Base-by-base conservation (phyloP, 495 filamentous ascomycete species). In the Apiosordaria backusii region DNA sequence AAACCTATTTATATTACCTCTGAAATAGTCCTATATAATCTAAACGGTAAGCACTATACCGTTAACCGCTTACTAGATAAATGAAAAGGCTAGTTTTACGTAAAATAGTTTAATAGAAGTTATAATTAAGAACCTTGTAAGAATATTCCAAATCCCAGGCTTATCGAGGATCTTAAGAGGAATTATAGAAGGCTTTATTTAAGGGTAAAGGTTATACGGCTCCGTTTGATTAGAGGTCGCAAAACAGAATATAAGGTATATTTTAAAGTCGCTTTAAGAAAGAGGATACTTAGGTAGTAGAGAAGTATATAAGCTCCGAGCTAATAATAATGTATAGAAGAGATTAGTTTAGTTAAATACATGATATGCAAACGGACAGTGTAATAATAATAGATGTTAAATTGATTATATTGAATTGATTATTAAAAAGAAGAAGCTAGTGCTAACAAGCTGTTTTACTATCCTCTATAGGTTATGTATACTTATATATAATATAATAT, bases 181-280 rank as follows among this genome's bases (percentile, higher is more conserved):
- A 53, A 53, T 53, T 53, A 53, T 53, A 53, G 15, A 53, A 21
- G 15, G 50, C 50, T 53, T 53, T 53, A 53, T 53, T 53, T 53
- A 21, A 21, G 15, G 50, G 50, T 53, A 13, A 13, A 53, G 50
- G 15, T 53, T 53, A 53, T 53, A 53, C 50, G 50, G 50, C 50
- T 13, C 50, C 50, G 50, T 53, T 53, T 21, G 15, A 53, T 21
- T 53, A 53, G 16, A 53, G 19, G 50, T 53, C 19, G 50, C 16
- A 53, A 53, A 53, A 53, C 19, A 53, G 50, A 53, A 53, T 53
- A 53, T 53, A 3, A 21, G 50, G 19, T 53, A 53, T 53, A 53
- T 53, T 53, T 53, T 53, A 53, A 53, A 53, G 50, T 53, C 50
- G 50, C 50, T 21, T 21, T 53, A 21, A 53, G 15, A 18, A 53